Percentiles rank a stretch among this genome's conserved stretches.
Evolutionary conservation across 192 early-diverging fungal genomes (phyloP).

Genomic region (Mortierella claussenii): DNA sequence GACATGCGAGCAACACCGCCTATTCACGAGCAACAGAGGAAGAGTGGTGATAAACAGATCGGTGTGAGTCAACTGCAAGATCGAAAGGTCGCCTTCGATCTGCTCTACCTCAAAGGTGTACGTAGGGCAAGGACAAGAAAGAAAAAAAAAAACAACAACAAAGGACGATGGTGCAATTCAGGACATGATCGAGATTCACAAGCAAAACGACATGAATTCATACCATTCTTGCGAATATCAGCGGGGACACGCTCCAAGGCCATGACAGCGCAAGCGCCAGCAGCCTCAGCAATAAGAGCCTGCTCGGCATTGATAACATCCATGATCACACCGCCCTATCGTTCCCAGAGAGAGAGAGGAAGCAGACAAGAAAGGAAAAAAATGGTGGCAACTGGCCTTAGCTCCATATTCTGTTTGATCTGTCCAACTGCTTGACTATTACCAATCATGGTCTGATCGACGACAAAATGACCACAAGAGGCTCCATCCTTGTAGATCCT

Average conservation of each 20-base stretch:
- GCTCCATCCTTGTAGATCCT: too few relatives aligned
- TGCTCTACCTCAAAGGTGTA: too few relatives aligned
- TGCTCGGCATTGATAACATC: constrained; percentile 98
- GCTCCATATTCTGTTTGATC: too few relatives aligned
- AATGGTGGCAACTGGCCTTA: too few relatives aligned
- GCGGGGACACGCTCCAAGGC: constrained; percentile 98
- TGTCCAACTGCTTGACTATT: too few relatives aligned
- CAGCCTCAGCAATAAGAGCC: constrained; percentile 96
- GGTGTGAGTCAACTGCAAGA: neutral
- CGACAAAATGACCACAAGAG: too few relatives aligned
- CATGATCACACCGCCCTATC: constrained; percentile 99
- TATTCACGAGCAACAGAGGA: constrained; percentile 16
- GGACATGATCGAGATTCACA: neutral
- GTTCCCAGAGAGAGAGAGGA: too few relatives aligned
- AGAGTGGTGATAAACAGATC: neutral
- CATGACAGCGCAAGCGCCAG: constrained; percentile 98
- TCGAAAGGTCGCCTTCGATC: too few relatives aligned
- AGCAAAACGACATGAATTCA: neutral
- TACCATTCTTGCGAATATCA: constrained; percentile 96
- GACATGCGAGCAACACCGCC: constrained; percentile 98
- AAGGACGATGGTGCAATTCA: neutral
- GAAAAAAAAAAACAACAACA: constrained; percentile 1
- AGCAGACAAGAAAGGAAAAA: too few relatives aligned
- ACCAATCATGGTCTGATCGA: too few relatives aligned
- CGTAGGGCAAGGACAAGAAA: too few relatives aligned